Conservation (phyloP, 768 basidiomycete genomes). For the Pulveroboletus sp. region DNA sequence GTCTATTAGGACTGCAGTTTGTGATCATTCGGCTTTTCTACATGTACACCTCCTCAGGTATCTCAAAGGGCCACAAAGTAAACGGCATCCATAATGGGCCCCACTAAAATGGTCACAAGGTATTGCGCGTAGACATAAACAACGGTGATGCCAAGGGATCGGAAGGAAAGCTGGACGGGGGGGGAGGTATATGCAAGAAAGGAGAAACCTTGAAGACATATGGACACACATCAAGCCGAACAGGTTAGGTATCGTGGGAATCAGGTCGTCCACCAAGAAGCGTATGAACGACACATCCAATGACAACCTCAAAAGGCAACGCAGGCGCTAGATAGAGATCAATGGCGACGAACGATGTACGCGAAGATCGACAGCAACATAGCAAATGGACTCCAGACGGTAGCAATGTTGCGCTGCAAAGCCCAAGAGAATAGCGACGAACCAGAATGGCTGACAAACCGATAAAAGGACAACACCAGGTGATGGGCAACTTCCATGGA, state of each 20-base stretch:
- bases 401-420: conserved; percentile 17
- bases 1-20: background rate
- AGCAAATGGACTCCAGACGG: conserved; percentile 15
- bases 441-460: conserved; percentile 20
- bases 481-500: conserved; percentile 5
- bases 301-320: conserved; percentile 6
- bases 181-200: conserved; percentile 25
- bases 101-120: conserved; percentile 7
- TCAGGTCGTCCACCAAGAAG: conserved; percentile 4
- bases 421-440: background rate
- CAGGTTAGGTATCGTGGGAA: conserved; percentile 16
- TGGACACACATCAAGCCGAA: conserved; percentile 5
- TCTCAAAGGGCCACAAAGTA: conserved; percentile 11
- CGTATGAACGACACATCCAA: conserved; percentile 15
- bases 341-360: conserved; percentile 8
- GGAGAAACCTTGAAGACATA: conserved; percentile 1
- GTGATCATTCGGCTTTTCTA: conserved; percentile 18
- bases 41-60: conserved; percentile 24
- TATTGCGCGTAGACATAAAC: conserved; percentile 2
- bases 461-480: conserved; percentile 7
- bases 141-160: background rate
- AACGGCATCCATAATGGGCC: conserved; percentile 7
- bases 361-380: conserved; percentile 26
- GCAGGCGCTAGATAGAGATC: conserved; percentile 17
- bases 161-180: background rate